Evolutionary conservation across 805 yeast genomes (phyloP).

Genomic region (Isabelozyma gotoi): DNA sequence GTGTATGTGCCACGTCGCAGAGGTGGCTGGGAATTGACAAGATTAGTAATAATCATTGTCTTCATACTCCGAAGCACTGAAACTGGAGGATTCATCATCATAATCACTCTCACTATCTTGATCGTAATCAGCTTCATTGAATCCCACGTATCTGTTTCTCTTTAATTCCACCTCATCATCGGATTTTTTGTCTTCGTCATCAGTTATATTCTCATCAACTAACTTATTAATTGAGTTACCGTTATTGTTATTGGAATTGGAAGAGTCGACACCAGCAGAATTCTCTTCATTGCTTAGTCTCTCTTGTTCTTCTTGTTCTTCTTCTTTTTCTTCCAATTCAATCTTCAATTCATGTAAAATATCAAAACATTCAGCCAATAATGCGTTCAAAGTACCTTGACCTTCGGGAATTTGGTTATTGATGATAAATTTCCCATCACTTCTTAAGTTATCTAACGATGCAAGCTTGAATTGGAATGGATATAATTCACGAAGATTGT

Average conservation of each 20-base stretch:
- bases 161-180: slow-evolving; percentile 48
- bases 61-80: slow-evolving; percentile 27
- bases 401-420: slow-evolving; percentile 95
- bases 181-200: slow-evolving; percentile 29
- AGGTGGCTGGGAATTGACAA: not conserved
- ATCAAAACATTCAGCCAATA: slow-evolving; percentile 92
- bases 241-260: not conserved
- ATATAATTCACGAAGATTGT: slow-evolving; percentile 83
- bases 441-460: slow-evolving; percentile 79
- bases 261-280: slow-evolving; percentile 5
- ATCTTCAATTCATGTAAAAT: slow-evolving; percentile 86
- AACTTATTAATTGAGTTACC: slow-evolving; percentile 6
- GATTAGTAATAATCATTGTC: slow-evolving; percentile 29
- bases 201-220: slow-evolving; percentile 18
- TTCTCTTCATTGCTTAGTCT: slow-evolving; percentile 3
- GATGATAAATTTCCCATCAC: slow-evolving; percentile 89
- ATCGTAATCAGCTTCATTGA: slow-evolving; percentile 47
- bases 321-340: slow-evolving; percentile 69
- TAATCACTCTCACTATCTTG: slow-evolving; percentile 34
- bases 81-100: slow-evolving; percentile 13
- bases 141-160: slow-evolving; percentile 41
- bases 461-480: slow-evolving; percentile 96
- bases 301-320: slow-evolving; percentile 16
- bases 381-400: slow-evolving; percentile 90
- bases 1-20: too few relatives aligned